A percentile compares a stretch with the other conserved stretches of the same genome.
phyloP scores from a whole-genome alignment of 805 yeast species.

The Pichia cabralensis region DNA sequence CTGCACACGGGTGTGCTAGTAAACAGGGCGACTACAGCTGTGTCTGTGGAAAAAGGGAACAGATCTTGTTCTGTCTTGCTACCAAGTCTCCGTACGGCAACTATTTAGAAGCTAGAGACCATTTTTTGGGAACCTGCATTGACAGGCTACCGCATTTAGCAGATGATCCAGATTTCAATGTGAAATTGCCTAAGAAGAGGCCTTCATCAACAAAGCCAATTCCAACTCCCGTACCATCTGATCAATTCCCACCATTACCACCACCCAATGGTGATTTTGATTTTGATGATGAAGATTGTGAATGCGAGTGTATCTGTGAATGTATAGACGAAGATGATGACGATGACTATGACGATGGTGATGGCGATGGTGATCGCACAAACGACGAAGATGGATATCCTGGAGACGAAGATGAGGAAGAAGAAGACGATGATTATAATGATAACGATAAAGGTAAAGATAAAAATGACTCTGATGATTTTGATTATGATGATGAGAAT shows the following conservation, averaged over 20 bases:
- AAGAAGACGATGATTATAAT: neutral
- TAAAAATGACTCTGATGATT: neutral
- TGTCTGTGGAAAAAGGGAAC: constrained; percentile 23
- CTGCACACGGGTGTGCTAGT: constrained; percentile 14
- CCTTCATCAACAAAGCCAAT: neutral
- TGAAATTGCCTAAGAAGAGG: constrained; percentile 5
- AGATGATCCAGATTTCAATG: constrained; percentile 17
- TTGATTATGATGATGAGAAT: neutral
- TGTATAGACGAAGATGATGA: neutral
- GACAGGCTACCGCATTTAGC: constrained; percentile 26
- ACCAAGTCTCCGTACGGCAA: constrained; percentile 34
- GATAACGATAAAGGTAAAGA: neutral
- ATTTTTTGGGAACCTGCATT: constrained; percentile 36
- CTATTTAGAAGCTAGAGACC: constrained; percentile 38
- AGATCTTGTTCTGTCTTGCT: constrained; percentile 30
- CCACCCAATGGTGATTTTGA: neutral
- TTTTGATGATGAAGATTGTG: neutral
- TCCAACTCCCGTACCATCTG: too few species aligned
- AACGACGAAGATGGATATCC: neutral
- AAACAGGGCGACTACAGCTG: constrained; percentile 24
- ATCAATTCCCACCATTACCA: neutral
- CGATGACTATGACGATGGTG: neutral
- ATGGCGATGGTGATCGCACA: neutral
- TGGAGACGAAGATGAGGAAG: neutral
- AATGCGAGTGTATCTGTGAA: neutral